These are phyloP conservation scores for Sporopachydermia quercuum DNA, from an alignment of 805 yeast genomes.

Conservation along the genomic window DNA sequence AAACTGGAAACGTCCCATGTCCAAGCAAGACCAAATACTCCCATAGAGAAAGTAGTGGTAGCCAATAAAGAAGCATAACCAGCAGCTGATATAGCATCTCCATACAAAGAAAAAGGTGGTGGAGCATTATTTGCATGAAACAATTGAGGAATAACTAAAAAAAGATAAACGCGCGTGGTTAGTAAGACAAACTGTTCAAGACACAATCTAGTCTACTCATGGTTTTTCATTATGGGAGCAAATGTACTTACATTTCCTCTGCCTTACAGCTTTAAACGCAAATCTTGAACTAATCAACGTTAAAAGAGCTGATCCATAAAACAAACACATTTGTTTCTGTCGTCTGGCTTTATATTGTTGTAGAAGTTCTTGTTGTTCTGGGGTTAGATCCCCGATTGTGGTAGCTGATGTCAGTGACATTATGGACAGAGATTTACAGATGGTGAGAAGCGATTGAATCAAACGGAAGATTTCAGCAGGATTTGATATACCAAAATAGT, in stretches of 20 bases:
- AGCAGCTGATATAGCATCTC: constrained; percentile 78
- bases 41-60: constrained; percentile 55
- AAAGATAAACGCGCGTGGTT: too few relatives aligned
- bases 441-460: too few relatives aligned
- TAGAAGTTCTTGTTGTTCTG: not conserved
- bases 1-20: constrained; percentile 53
- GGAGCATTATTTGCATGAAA: constrained; percentile 81
- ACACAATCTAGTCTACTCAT: too few relatives aligned
- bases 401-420: too few relatives aligned
- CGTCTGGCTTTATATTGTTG: constrained; percentile 1
- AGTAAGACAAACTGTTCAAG: too few relatives aligned
- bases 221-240: too few relatives aligned
- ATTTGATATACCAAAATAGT: too few relatives aligned
- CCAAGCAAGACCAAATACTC: constrained; percentile 68
- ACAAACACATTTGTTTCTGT: not conserved
- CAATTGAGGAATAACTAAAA: constrained; percentile 42
- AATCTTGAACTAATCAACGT: not conserved
- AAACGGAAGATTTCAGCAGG: too few relatives aligned
- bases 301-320: not conserved
- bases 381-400: too few relatives aligned
- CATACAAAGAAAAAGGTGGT: constrained; percentile 65
- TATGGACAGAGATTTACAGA: too few relatives aligned
- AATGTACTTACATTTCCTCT: not conserved
- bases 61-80: constrained; percentile 69
- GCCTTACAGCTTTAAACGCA: not conserved